A percentile compares a stretch with the other conserved stretches of the same genome.
phyloP scores from a whole-genome alignment of 2,329 filamentous ascomycete species.

The Colletotrichum nymphaeae region DNA sequence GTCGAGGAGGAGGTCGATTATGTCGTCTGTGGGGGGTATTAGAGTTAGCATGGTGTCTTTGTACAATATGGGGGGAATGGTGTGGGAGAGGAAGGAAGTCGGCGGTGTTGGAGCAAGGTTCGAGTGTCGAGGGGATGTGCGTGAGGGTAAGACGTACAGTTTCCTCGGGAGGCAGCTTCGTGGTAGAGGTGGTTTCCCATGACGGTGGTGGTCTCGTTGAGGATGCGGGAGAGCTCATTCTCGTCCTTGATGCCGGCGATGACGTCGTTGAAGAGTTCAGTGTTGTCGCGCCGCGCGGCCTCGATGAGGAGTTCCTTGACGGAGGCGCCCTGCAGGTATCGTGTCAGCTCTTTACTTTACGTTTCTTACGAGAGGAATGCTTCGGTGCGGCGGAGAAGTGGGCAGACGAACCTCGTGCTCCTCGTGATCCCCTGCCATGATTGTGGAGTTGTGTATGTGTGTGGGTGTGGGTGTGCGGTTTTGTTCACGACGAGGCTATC shows the following conservation, averaged over 20 bases:
- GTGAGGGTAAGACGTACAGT: conserved; percentile 70
- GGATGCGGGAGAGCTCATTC: conserved; percentile 76
- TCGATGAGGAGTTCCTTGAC: conserved; percentile 88
- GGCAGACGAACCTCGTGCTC: conserved; percentile 48
- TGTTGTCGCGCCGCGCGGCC: conserved; percentile 93
- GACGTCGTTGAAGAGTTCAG: conserved; percentile 82
- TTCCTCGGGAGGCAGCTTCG: conserved; percentile 85
- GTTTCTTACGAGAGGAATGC: neutral
- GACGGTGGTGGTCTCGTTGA: conserved; percentile 88
- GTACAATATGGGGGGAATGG: neutral
- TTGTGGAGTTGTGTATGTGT: neutral
- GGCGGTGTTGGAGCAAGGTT: neutral
- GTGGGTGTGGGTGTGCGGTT: neutral
- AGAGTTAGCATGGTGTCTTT: neutral
- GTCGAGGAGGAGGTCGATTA: conserved; percentile 85
- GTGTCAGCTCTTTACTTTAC: conserved; percentile 8
- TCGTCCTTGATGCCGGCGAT: conserved; percentile 71
- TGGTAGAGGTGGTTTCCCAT: conserved; percentile 92
- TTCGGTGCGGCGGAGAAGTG: neutral
- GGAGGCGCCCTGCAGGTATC: conserved; percentile 77
- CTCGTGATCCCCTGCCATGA: conserved; percentile 44
- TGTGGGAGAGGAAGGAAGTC: neutral
- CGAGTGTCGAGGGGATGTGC: neutral
- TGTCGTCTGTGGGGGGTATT: conserved; percentile 68
- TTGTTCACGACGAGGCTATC: neutral